Percentiles rank a stretch among this genome's conserved stretches.
Conservation (phyloP, 164 flowering plant species). For the Tetrastigma voinierianum region DNA sequence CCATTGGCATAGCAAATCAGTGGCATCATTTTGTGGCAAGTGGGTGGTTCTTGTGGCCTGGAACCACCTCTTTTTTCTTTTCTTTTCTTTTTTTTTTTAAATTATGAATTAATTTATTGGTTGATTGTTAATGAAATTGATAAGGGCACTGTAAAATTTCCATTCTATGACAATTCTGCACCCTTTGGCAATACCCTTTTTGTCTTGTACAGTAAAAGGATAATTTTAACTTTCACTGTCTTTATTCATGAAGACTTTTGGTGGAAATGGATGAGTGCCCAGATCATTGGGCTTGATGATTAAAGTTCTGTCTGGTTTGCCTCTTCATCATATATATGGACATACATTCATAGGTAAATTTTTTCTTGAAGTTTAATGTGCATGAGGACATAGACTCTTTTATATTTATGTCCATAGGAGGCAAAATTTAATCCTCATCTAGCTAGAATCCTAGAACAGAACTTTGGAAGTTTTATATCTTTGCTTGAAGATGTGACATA, state of each 20-base stretch:
- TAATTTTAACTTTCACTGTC: neutral
- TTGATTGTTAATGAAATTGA: neutral
- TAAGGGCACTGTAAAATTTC: neutral
- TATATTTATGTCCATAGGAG: no score
- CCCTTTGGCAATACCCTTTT: neutral
- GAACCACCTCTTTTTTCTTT: neutral
- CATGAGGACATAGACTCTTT: no score
- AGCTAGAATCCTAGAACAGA: no score
- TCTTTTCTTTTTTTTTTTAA: neutral
- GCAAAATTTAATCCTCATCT: no score
- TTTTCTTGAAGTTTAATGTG: no score
- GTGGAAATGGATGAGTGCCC: neutral
- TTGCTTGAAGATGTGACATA: no score
- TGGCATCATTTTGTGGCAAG: neutral
- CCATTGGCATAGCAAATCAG: slow-evolving; percentile 9
- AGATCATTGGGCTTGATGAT: no score
- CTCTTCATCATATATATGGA: no score
- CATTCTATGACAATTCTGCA: neutral
- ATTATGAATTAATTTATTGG: no score
- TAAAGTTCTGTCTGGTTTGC: no score
- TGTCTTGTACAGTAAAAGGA: neutral
- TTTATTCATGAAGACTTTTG: neutral
- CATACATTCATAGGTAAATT: no score
- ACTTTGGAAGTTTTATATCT: no score
- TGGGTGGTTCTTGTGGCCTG: neutral